Percentiles rank a stretch among this genome's conserved stretches.
Evolutionary conservation across 108 stramenopile species (phyloP).

Genomic region (Parietichytrium sp.): DNA sequence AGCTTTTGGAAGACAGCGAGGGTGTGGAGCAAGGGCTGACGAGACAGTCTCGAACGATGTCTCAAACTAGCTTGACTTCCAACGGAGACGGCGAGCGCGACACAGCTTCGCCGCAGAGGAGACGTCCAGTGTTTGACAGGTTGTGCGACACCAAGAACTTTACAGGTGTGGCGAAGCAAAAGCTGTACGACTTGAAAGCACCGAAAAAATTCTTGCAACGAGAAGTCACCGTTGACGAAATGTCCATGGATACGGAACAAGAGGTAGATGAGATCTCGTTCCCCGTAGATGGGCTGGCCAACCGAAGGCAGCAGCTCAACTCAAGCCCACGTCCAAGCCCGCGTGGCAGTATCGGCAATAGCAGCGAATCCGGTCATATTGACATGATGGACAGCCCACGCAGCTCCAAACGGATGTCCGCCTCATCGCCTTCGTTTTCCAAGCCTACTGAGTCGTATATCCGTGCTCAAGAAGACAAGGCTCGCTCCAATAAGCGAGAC

Average conservation of each 20-base stretch:
- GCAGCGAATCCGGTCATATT: no score
- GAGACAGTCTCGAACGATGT: no score
- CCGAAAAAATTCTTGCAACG: background rate
- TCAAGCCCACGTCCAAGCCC: background rate
- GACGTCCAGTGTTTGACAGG: conserved; percentile 29
- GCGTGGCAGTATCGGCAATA: background rate
- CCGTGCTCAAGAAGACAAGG: conserved; percentile 10
- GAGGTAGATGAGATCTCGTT: no score
- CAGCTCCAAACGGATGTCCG: background rate
- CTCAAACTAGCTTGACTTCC: no score
- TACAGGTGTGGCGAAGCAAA: conserved; percentile 7
- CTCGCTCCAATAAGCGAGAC: background rate
- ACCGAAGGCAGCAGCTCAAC: background rate
- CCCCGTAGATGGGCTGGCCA: no score
- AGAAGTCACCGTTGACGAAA: background rate
- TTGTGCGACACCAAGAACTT: background rate
- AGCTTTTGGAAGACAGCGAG: no score
- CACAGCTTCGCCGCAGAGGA: no score
- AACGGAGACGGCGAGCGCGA: no score
- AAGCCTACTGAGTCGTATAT: background rate
- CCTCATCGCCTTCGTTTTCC: background rate
- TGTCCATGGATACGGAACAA: background rate
- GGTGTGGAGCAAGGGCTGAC: no score
- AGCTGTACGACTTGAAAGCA: background rate
- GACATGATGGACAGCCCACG: background rate